A percentile compares a stretch with the other conserved stretches of the same genome.
phyloP scores from a whole-genome alignment of 805 yeast species.

The Yarrowia yakushimensis region DNA sequence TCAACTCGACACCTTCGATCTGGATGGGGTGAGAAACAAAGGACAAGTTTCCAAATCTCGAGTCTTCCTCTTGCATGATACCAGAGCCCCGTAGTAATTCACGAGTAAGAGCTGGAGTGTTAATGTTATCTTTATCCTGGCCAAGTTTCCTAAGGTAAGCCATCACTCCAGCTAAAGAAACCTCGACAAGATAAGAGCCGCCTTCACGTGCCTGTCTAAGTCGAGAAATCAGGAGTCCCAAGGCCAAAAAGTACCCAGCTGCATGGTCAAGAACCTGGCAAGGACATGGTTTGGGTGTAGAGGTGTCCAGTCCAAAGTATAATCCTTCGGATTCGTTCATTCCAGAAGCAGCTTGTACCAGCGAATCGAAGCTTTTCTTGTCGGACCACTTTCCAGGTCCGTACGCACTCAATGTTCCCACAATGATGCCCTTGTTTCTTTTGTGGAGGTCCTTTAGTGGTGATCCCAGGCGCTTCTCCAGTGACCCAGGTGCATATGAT shows the following conservation, averaged over 20 bases:
- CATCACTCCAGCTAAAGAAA: background rate
- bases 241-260: conserved; percentile 10
- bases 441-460: background rate
- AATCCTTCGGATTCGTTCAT: background rate
- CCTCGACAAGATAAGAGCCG: background rate
- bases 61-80: background rate
- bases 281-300: background rate
- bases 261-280: conserved; percentile 12
- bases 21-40: conserved; percentile 1
- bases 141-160: background rate
- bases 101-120: background rate
- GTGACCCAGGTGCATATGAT: conserved; percentile 11
- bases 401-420: background rate
- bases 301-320: background rate
- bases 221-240: background rate
- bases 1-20: background rate
- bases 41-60: background rate
- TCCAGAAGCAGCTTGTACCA: conserved; percentile 3
- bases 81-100: background rate
- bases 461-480: background rate
- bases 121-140: background rate
- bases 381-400: background rate
- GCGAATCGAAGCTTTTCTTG: background rate
- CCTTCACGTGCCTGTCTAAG: conserved; percentile 1
- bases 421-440: background rate